Conservation (phyloP, 768 basidiomycete species). For the Trametes coccinea region DNA sequence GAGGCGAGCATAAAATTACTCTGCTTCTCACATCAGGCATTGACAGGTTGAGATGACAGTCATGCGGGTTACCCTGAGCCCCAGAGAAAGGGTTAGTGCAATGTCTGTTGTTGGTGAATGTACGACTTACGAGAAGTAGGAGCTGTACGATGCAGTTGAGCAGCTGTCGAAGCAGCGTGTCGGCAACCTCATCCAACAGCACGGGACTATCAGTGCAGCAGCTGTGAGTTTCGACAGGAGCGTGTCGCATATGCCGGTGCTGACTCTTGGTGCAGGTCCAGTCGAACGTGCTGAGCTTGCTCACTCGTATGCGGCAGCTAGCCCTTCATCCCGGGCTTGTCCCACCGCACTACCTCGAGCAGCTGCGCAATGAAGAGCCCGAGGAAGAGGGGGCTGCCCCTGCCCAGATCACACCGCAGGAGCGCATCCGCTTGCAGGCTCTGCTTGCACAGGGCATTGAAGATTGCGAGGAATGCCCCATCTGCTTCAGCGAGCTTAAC, state of each 20-base stretch:
- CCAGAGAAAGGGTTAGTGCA: conserved; percentile 60
- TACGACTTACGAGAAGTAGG: conserved; percentile 33
- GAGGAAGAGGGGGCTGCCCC: conserved; percentile 33
- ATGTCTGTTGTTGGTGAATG: neutral
- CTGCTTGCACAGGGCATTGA: conserved; percentile 68
- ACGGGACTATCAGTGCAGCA: conserved; percentile 41
- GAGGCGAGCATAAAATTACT: neutral
- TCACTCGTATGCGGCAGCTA: conserved; percentile 85
- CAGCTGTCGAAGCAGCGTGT: conserved; percentile 61
- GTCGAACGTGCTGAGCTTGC: conserved; percentile 72
- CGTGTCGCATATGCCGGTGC: too few species aligned
- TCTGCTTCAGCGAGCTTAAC: conserved; percentile 61
- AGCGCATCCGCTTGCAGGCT: conserved; percentile 54
- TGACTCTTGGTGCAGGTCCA: conserved; percentile 46
- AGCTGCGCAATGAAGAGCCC: conserved; percentile 45
- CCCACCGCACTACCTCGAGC: conserved; percentile 68
- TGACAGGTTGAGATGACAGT: conserved; percentile 74
- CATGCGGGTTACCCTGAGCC: conserved; percentile 64
- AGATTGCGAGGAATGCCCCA: conserved; percentile 81
- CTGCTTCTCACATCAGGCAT: neutral
- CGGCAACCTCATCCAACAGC: conserved; percentile 48
- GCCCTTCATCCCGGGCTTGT: conserved; percentile 77
- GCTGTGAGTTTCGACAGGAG: conserved; percentile 30
- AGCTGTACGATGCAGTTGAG: conserved; percentile 71
- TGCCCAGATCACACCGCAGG: conserved; percentile 47